These are phyloP conservation scores for Rhodotorula glutinis DNA, from an alignment of 1,284 basidiomycete species.

Conservation along the genomic window DNA sequence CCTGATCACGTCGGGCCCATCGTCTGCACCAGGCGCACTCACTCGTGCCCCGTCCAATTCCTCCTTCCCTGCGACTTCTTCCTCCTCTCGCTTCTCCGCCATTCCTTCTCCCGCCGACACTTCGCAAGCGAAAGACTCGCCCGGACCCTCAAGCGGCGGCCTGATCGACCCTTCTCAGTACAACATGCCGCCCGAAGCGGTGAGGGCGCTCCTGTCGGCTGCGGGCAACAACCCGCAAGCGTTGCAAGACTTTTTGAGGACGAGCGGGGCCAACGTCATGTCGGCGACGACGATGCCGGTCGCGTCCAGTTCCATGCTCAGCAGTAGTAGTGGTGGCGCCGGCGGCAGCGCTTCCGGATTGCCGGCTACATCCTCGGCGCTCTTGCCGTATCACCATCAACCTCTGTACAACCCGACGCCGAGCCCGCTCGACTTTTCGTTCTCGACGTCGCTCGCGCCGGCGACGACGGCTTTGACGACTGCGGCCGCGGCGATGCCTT, in stretches of 20 bases:
- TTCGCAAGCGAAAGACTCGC: neutral
- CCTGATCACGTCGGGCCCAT: neutral
- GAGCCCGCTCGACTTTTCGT: conserved; percentile 7
- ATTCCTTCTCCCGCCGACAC: conserved; percentile 14
- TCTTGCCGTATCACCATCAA: conserved; percentile 6
- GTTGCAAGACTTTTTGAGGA: conserved; percentile 13
- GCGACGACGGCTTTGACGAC: conserved; percentile 4
- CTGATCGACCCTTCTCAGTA: conserved; percentile 18
- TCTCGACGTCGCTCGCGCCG: neutral
- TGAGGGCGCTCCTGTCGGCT: conserved; percentile 13
- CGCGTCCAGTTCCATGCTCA: neutral
- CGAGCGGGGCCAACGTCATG: neutral
- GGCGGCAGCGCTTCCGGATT: neutral
- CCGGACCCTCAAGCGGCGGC: neutral
- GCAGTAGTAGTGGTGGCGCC: neutral
- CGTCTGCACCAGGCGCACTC: conserved; percentile 1
- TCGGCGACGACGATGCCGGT: neutral
- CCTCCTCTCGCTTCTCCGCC: conserved; percentile 35
- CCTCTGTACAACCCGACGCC: neutral
- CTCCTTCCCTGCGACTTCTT: neutral
- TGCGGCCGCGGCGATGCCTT: neutral
- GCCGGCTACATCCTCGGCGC: conserved; percentile 3
- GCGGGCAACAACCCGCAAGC: conserved; percentile 16
- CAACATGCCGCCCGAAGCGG: conserved; percentile 21
- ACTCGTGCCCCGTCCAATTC: neutral